A percentile compares a stretch with the other conserved stretches of the same genome.
Evolutionary conservation across 1,139 yeast genomes (phyloP).

Genomic region (Zygoascus meyerae): DNA sequence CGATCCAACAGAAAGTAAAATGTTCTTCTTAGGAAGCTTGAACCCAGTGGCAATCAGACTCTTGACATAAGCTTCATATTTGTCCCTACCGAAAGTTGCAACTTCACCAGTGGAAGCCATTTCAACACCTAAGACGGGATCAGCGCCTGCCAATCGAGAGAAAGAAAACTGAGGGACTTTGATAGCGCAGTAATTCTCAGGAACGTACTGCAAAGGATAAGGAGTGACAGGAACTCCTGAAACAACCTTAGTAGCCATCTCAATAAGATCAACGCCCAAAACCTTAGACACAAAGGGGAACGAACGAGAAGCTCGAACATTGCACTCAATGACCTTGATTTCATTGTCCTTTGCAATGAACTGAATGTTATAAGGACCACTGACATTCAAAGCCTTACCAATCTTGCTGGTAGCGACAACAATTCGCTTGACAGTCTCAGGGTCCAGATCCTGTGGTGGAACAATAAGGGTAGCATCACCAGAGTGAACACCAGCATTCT

Average conservation of each 20-base stretch:
- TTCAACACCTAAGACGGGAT: conserved; percentile 96
- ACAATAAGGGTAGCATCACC: conserved; percentile 98
- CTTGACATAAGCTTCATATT: conserved; percentile 95
- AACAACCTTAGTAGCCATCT: conserved; percentile 95
- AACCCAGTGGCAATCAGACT: conserved; percentile 93
- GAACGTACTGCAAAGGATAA: conserved; percentile 82
- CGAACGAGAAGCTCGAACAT: conserved; percentile 96
- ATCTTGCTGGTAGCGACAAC: conserved; percentile 95
- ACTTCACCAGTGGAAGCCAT: conserved; percentile 99
- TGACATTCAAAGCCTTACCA: conserved; percentile 90
- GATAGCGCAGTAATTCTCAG: conserved; percentile 92
- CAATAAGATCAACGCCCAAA: conserved; percentile 93
- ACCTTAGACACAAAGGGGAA: conserved; percentile 99
- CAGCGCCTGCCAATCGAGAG: conserved; percentile 97
- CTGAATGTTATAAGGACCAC: conserved; percentile 98
- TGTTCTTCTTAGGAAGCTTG: conserved; percentile 91
- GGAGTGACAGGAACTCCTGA: conserved; percentile 84
- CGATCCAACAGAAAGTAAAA: conserved; percentile 93
- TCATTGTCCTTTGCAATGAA: conserved; percentile 88
- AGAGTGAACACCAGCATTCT: conserved; percentile 98
- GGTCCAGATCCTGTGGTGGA: conserved; percentile 94
- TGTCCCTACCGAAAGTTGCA: conserved; percentile 93
- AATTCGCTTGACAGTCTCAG: conserved; percentile 84
- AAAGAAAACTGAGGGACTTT: conserved; percentile 98
- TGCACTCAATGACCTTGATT: conserved; percentile 96